Evolutionary conservation across 768 basidiomycete genomes (phyloP).

Genomic region (Podaxis rugospora): DNA sequence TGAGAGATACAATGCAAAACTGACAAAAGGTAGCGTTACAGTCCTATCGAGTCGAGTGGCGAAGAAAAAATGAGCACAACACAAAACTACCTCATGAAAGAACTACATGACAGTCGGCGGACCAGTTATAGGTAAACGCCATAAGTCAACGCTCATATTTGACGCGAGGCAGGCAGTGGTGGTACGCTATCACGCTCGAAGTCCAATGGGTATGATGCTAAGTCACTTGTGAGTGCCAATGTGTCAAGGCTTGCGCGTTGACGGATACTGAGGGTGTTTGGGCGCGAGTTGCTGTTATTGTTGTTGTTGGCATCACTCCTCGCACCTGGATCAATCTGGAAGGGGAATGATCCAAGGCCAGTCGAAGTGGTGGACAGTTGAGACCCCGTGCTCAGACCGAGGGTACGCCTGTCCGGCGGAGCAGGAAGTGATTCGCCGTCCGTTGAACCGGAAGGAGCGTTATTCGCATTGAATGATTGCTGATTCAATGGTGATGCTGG

Average conservation of each 20-base stretch:
- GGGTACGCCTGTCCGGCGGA: conserved; percentile 55
- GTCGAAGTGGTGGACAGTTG: conserved; percentile 74
- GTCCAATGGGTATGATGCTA: conserved; percentile 79
- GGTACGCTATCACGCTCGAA: conserved; percentile 53
- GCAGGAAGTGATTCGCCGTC: conserved; percentile 33
- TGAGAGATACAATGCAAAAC: neutral
- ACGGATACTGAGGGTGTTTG: conserved; percentile 32
- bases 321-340: conserved; percentile 72
- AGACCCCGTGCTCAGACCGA: conserved; percentile 76
- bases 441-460: conserved; percentile 8
- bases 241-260: conserved; percentile 85
- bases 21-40: neutral
- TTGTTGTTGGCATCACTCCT: conserved; percentile 23
- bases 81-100: neutral
- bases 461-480: conserved; percentile 33
- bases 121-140: neutral
- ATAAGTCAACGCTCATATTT: neutral
- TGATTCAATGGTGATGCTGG: conserved; percentile 56
- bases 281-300: conserved; percentile 17
- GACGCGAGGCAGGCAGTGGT: conserved; percentile 17
- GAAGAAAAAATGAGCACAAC: neutral
- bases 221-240: conserved; percentile 74
- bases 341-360: conserved; percentile 81
- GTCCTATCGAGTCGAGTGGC: conserved; percentile 1
- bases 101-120: neutral